phyloP scores from a whole-genome alignment of 2,329 filamentous ascomycete species.

The Pseudogymnoascus sp. region DNA sequence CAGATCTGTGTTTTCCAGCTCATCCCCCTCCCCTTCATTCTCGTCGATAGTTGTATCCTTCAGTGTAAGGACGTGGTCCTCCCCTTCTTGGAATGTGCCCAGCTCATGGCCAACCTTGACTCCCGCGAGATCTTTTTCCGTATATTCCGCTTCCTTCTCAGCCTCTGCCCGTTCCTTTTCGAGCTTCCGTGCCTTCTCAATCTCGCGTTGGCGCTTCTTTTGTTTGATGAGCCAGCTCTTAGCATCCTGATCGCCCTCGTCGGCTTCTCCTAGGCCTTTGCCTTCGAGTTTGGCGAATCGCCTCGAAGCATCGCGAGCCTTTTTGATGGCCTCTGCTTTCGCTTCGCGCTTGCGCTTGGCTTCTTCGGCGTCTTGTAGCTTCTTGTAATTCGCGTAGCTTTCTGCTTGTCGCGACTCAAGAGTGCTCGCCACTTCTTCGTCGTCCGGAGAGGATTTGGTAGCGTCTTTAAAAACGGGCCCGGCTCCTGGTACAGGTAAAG shows the following conservation, averaged over 20 bases:
- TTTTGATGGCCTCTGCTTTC: slow-evolving; percentile 74
- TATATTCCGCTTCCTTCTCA: slow-evolving; percentile 64
- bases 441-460: slow-evolving; percentile 32
- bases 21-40: slow-evolving; percentile 79
- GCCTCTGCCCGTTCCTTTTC: slow-evolving; percentile 72
- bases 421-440: slow-evolving; percentile 70
- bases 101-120: slow-evolving; percentile 88
- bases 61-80: slow-evolving; percentile 87
- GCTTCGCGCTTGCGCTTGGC: slow-evolving; percentile 72
- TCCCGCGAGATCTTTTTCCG: slow-evolving; percentile 75
- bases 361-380: slow-evolving; percentile 58
- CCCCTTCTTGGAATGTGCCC: slow-evolving; percentile 68
- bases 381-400: slow-evolving; percentile 63
- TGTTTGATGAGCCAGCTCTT: slow-evolving; percentile 79
- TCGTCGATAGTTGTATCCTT: slow-evolving; percentile 84
- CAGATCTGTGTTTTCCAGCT: slow-evolving; percentile 70
- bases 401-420: slow-evolving; percentile 71
- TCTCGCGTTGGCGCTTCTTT: slow-evolving; percentile 91
- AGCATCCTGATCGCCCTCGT: slow-evolving; percentile 62
- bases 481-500: slow-evolving; percentile 71
- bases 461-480: slow-evolving; percentile 49
- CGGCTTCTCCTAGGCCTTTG: slow-evolving; percentile 70
- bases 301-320: slow-evolving; percentile 75
- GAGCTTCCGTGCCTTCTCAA: slow-evolving; percentile 62
- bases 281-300: slow-evolving; percentile 70